A percentile compares a stretch with the other conserved stretches of the same genome.
Conservation (phyloP, 1,284 basidiomycete species). For the Tremellales sp. region DNA sequence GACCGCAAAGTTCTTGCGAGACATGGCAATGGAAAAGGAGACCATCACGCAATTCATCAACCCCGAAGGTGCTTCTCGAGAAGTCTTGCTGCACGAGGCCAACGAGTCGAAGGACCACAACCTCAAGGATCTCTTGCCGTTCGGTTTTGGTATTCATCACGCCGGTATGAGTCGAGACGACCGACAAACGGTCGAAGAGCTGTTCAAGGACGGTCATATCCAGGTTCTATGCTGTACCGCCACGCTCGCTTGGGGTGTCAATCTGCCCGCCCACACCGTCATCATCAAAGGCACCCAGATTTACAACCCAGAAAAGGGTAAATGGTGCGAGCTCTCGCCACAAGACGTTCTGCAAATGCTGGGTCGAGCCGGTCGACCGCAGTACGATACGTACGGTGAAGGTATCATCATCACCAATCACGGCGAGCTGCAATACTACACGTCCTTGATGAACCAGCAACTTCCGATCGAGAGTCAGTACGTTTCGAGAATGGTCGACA, state of each 20-base stretch:
- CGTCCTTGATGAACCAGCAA: conserved; percentile 89
- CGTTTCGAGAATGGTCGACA: conserved; percentile 87
- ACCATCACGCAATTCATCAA: conserved; percentile 93
- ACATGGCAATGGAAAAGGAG: conserved; percentile 94
- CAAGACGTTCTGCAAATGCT: conserved; percentile 99
- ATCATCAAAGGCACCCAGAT: conserved; percentile 99
- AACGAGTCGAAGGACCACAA: conserved; percentile 79
- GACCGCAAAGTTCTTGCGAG: conserved; percentile 90
- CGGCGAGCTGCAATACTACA: conserved; percentile 92
- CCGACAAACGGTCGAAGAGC: conserved; percentile 85
- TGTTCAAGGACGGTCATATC: conserved; percentile 88
- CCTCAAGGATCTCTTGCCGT: conserved; percentile 85
- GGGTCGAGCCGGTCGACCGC: conserved; percentile 93
- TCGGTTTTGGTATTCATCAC: conserved; percentile 97
- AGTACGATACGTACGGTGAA: conserved; percentile 96
- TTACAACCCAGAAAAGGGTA: conserved; percentile 97
- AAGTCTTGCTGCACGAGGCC: conserved; percentile 80
- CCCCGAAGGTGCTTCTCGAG: conserved; percentile 80
- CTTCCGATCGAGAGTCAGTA: conserved; percentile 96
- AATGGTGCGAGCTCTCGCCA: conserved; percentile 92
- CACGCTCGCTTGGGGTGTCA: conserved; percentile 99
- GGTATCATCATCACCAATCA: conserved; percentile 99
- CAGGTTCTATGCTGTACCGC: conserved; percentile 97
- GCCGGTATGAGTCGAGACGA: conserved; percentile 98
- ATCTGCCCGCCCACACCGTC: conserved; percentile 94